Evolutionary conservation across 768 basidiomycete species (phyloP).

Genomic region (Tylopilus felleus): DNA sequence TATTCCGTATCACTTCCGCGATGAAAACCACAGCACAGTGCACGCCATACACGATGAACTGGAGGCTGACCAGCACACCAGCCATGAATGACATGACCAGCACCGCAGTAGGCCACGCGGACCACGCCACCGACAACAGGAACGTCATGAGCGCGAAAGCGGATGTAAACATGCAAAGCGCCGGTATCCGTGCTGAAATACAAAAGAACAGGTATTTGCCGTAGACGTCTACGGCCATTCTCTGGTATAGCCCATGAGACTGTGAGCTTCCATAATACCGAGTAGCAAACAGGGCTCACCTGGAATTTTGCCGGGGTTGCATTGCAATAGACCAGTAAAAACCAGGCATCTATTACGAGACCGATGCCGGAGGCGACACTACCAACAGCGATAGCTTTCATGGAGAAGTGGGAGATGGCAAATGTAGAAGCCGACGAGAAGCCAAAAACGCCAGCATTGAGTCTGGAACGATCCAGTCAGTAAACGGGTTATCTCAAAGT

Average conservation of each 20-base stretch:
- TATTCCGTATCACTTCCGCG: background rate
- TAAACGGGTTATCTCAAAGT: background rate
- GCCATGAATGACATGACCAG: conserved; percentile 54
- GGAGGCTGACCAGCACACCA: conserved; percentile 57
- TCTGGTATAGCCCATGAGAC: conserved; percentile 7
- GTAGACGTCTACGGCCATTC: conserved; percentile 50
- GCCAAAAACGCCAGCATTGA: conserved; percentile 60
- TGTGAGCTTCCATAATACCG: too few relatives aligned
- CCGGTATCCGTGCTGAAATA: conserved; percentile 61
- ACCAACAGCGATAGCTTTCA: conserved; percentile 52
- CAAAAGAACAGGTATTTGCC: conserved; percentile 66
- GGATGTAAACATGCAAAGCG: conserved; percentile 56
- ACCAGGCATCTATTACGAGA: conserved; percentile 61
- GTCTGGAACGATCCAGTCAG: conserved; percentile 20
- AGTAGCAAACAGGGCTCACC: conserved; percentile 35
- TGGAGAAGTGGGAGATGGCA: conserved; percentile 43
- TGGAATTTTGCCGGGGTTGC: conserved; percentile 49
- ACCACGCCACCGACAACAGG: conserved; percentile 58
- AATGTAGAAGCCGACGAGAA: conserved; percentile 55
- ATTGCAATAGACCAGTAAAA: conserved; percentile 60
- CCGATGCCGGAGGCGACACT: conserved; percentile 63
- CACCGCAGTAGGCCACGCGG: conserved; percentile 61
- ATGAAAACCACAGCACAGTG: conserved; percentile 23
- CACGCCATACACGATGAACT: conserved; percentile 61
- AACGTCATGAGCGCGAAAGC: conserved; percentile 58